Base-by-base conservation (phyloP, 352 stramenopile genomes). In the Globisporangium polare region DNA sequence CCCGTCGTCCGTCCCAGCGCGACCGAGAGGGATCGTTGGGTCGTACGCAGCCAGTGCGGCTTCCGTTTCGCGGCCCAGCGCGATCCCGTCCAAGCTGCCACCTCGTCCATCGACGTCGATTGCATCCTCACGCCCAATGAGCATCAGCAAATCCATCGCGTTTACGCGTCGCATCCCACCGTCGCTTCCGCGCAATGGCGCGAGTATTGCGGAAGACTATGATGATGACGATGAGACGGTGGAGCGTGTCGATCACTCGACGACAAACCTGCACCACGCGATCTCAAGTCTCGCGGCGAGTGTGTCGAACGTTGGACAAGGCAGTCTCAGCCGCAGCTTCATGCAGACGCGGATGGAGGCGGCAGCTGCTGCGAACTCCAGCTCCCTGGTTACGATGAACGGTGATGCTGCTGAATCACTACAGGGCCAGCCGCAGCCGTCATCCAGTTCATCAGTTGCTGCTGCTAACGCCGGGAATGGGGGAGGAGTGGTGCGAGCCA, bases 281-380 rank as follows among this genome's bases (percentile, higher is more conserved):
- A 97, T 97, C 53, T 83, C 87, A 39, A 89, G 72, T 2, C 67
- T 97, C 31, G 89, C 89, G 0, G 86, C 85, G 5, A 94, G 83
- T 39, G 74, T 95, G 2, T 88, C 78, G 5, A 90, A 72, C n/a
- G 81, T 83, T 3, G 85, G 85, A 0, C 83, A 92, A 60, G 79
- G 74, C 3, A 92, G 84, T 33, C 64, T 93, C 37, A 82, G 76
- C 12, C 81, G 82, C 18, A 85, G 77, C 50, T 90, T 94, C 62
- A 85, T 77, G 29, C 69, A 85, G 53, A 88, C 79, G 58, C 68
- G 45, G 45, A 54, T 47, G 45, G 60, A 73, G 55, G 60, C 53
- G 17, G 53, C 56, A 17, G 43, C 27, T 33, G 45, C 35, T 42
- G 17, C 37, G 22, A 41, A 46, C 18, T 45, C 17, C 4, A 46